Conservation (phyloP, 495 filamentous ascomycete species). For the Aspergillus ellipticus region DNA sequence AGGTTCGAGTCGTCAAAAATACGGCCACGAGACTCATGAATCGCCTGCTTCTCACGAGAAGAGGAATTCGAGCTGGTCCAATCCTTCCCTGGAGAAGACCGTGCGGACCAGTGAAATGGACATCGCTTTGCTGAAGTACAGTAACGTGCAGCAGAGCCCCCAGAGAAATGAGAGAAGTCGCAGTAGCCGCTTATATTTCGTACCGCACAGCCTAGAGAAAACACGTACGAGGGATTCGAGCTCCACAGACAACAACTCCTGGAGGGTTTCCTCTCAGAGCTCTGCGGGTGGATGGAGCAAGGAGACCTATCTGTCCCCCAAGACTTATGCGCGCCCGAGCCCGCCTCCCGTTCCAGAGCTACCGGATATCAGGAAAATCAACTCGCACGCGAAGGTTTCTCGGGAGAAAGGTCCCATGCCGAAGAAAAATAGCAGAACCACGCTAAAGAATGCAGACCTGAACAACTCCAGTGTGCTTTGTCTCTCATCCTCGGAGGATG, state of each 20-base stretch:
- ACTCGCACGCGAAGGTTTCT: slow-evolving; percentile 11
- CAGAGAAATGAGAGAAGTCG: slow-evolving; percentile 3
- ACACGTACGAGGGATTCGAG: slow-evolving; percentile 18
- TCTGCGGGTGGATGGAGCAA: slow-evolving; percentile 20
- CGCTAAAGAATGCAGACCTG: slow-evolving; percentile 44
- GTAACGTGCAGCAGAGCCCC: slow-evolving; percentile 16
- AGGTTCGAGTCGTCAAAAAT: neutral
- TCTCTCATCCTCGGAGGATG: slow-evolving; percentile 56
- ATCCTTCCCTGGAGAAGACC: slow-evolving; percentile 30
- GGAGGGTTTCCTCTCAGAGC: slow-evolving; percentile 17
- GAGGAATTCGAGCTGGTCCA: slow-evolving; percentile 23
- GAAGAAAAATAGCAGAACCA: slow-evolving; percentile 43
- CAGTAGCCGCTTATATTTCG: slow-evolving; percentile 10
- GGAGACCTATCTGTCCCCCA: slow-evolving; percentile 23
- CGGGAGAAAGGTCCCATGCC: slow-evolving; percentile 23
- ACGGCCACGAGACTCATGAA: slow-evolving; percentile 8
- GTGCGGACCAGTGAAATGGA: slow-evolving; percentile 41
- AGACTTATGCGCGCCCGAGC: slow-evolving; percentile 2
- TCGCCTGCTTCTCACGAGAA: slow-evolving; percentile 21
- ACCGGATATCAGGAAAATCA: slow-evolving; percentile 14
- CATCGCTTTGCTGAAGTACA: slow-evolving; percentile 32
- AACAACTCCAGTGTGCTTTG: slow-evolving; percentile 52
- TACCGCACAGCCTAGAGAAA: slow-evolving; percentile 24
- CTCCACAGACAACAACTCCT: slow-evolving; percentile 15
- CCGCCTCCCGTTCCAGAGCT: slow-evolving; percentile 10